Conservation (phyloP, 1,284 basidiomycete species). For the Cystobasidium pallidum region DNA sequence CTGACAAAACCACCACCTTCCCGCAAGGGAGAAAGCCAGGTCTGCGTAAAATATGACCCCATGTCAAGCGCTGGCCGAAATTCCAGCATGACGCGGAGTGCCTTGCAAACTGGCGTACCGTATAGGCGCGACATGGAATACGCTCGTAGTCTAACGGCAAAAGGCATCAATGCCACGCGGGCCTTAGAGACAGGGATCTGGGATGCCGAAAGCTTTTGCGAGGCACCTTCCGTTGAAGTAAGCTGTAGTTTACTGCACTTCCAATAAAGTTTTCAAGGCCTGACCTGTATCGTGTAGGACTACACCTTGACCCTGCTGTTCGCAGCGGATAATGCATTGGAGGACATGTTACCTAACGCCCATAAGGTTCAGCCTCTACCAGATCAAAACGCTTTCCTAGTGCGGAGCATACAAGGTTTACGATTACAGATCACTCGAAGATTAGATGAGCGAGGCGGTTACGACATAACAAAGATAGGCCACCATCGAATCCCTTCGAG, state of each 20-base stretch:
- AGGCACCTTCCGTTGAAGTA: constrained; percentile 47
- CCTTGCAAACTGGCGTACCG: constrained; percentile 37
- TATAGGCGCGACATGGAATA: constrained; percentile 50
- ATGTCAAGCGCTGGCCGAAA: constrained; percentile 6
- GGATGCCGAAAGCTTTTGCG: constrained; percentile 48
- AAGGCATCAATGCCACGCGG: constrained; percentile 38
- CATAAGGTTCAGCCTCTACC: constrained; percentile 39
- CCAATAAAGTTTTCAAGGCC: no score
- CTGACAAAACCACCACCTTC: constrained; percentile 25
- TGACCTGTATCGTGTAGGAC: constrained; percentile 41
- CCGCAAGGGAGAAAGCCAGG: constrained; percentile 21
- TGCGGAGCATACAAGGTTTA: constrained; percentile 47
- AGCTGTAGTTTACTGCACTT: constrained; percentile 17
- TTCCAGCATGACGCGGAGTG: constrained; percentile 14
- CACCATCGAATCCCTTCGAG: constrained; percentile 45
- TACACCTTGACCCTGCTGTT: constrained; percentile 50
- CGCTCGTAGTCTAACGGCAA: constrained; percentile 47
- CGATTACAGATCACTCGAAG: constrained; percentile 47
- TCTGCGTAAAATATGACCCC: constrained; percentile 47
- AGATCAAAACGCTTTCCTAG: constrained; percentile 37
- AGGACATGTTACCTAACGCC: constrained; percentile 27
- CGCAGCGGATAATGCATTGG: constrained; percentile 30
- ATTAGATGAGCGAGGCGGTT: constrained; percentile 42
- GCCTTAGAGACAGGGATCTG: constrained; percentile 47
- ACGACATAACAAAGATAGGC: constrained; percentile 47